Conservation (phyloP, 2,329 filamentous ascomycete genomes). For the Madurella fahalii region DNA sequence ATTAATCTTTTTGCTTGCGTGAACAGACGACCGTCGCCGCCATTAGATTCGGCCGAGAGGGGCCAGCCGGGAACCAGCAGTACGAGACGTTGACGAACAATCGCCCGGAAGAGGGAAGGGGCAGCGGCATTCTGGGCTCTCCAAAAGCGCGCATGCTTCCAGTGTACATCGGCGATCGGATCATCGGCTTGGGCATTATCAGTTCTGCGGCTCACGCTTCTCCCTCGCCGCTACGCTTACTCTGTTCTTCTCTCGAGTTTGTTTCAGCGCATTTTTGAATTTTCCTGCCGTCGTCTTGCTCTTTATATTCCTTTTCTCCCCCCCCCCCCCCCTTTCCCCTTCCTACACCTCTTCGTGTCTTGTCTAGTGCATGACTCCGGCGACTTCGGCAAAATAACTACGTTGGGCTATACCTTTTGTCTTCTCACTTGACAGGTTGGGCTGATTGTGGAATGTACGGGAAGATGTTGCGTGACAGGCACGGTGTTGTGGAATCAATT, state of each 20-base stretch:
- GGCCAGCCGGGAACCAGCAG: no score
- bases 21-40: constrained; percentile 18
- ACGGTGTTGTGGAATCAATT: no score
- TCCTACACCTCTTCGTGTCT: no score
- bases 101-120: no score
- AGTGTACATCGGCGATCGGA: not conserved
- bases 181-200: not conserved
- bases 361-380: not conserved
- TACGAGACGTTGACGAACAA: no score
- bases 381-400: not conserved
- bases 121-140: no score
- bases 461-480: not conserved
- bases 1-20: constrained; percentile 9
- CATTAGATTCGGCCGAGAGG: not conserved
- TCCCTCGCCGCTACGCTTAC: not conserved
- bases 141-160: no score
- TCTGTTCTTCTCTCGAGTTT: not conserved
- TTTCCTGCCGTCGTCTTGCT: not conserved
- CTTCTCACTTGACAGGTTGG: not conserved
- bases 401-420: not conserved
- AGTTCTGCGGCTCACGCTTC: no score
- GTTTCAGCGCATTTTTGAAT: not conserved
- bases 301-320: not conserved
- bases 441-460: not conserved
- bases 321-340: no score